Base-by-base conservation (phyloP, 441 rosid species). In the Jatropha multifida region DNA sequence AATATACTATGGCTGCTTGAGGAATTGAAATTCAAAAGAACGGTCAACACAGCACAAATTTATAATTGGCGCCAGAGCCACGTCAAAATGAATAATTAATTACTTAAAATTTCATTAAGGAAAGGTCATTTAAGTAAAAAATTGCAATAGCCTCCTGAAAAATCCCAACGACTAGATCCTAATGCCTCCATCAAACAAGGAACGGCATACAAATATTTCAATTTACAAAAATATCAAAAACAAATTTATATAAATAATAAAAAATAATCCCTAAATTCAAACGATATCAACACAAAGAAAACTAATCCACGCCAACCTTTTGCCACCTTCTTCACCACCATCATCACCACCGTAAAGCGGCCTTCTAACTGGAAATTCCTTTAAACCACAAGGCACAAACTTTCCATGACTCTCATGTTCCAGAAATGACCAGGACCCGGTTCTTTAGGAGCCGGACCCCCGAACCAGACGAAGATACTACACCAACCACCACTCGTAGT, bases 371-470 rank as follows among this genome's bases (percentile, higher is more conserved):
- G 61, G n/a, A 18, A 56, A n/a, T 8, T 20, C 9, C 23, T 61
- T 54, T 62, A 40, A 77, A 71, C 76, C 62, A 32, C 51, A 32
- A 14, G 52, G 37, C 17, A 15, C 44, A 18, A 66, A 12, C 73
- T 27, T 68, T 69, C 75, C 81, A 83, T 81, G 85, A 73, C 70
- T 74, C 51, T 27, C 17, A 60, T 56, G 37, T 52, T 42, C 11
- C 78, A 61, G 79, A 76, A 62, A 92, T 94, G 97, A 92, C 94
- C 81, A 84, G 81, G 58, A 69, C 80, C 90, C 88, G 82, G 62
- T 69, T 73, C 38, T 68, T 42, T 75, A 77, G 79, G 81, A 71
- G 56, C 78, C 86, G 86, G 84, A 77, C 65, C 60, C 62, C 88
- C 79, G 83, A 84, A 74, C 64, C 84, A 64, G 83, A 90, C 15